Percentiles rank a stretch among this genome's conserved stretches.
phyloP scores from a whole-genome alignment of 1,284 basidiomycete species.

The Ustilago nuda region DNA sequence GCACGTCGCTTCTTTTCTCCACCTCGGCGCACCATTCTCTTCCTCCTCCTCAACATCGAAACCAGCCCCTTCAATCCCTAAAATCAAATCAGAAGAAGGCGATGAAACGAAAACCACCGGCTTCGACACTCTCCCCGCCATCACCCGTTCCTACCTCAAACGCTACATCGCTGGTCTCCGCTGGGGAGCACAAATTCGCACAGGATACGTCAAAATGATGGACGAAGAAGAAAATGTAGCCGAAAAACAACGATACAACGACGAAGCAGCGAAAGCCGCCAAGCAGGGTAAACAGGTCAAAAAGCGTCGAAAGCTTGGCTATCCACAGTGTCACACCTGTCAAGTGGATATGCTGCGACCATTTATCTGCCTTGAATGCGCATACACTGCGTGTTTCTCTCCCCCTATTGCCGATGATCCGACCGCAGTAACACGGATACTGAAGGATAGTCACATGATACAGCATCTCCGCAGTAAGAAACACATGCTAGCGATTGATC shows the following conservation, averaged over 20 bases:
- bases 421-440: slow-evolving; percentile 17
- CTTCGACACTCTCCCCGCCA: slow-evolving; percentile 27
- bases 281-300: slow-evolving; percentile 33
- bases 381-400: slow-evolving; percentile 60
- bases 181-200: slow-evolving; percentile 57
- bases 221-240: slow-evolving; percentile 48
- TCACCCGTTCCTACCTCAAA: slow-evolving; percentile 31
- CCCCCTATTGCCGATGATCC: slow-evolving; percentile 30
- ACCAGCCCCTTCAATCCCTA: slow-evolving; percentile 6
- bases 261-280: slow-evolving; percentile 25
- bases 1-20: slow-evolving; percentile 33
- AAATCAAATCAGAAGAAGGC: slow-evolving; percentile 44
- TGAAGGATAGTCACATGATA: slow-evolving; percentile 44
- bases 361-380: slow-evolving; percentile 65
- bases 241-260: slow-evolving; percentile 17
- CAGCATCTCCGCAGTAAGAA: slow-evolving; percentile 29
- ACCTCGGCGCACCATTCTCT: slow-evolving; percentile 12
- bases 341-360: slow-evolving; percentile 58
- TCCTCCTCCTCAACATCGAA: slow-evolving; percentile 5
- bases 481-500: slow-evolving; percentile 56
- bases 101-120: slow-evolving; percentile 21
- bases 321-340: slow-evolving; percentile 62
- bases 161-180: slow-evolving; percentile 59
- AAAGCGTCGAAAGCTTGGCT: slow-evolving; percentile 49
- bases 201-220: slow-evolving; percentile 50